phyloP scores from a whole-genome alignment of 2,329 filamentous ascomycete genomes.

The Diaporthe caulivora region DNA sequence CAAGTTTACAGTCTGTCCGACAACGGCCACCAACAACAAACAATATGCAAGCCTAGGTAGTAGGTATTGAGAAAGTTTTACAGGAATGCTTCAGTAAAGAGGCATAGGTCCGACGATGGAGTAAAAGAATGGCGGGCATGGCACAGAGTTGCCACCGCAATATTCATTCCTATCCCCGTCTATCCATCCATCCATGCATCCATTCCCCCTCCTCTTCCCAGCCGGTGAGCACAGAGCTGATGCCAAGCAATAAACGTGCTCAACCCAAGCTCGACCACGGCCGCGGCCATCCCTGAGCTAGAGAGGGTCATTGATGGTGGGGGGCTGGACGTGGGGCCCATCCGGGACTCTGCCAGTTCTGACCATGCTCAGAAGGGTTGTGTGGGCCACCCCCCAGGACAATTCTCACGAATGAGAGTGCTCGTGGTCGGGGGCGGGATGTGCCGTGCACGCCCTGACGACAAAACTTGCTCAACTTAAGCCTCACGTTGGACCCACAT shows the following conservation, averaged over 20 bases:
- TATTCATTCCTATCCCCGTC: neutral
- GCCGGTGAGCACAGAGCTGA: neutral
- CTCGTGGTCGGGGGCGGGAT: neutral
- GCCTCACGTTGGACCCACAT: conserved; percentile 24
- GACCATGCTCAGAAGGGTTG: neutral
- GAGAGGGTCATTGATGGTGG: neutral
- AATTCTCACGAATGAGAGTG: neutral
- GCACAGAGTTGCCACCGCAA: neutral
- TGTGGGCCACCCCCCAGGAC: neutral
- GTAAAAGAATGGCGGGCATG: neutral
- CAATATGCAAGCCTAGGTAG: neutral
- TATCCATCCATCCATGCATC: too few species aligned
- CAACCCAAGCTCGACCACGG: conserved; percentile 20
- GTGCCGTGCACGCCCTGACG: conserved; percentile 7
- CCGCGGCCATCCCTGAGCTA: conserved; percentile 15
- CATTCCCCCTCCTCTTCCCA: neutral
- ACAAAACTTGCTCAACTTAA: conserved; percentile 31
- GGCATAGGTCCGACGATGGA: neutral
- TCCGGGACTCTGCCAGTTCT: neutral
- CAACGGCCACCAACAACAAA: neutral
- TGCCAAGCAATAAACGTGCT: conserved; percentile 36
- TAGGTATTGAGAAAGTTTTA: conserved; percentile 10
- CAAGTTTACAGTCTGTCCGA: neutral
- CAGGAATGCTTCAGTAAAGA: neutral
- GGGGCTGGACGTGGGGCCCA: conserved; percentile 11